Base-by-base conservation (phyloP, 495 filamentous ascomycete genomes). In the Penicillium salamii region DNA sequence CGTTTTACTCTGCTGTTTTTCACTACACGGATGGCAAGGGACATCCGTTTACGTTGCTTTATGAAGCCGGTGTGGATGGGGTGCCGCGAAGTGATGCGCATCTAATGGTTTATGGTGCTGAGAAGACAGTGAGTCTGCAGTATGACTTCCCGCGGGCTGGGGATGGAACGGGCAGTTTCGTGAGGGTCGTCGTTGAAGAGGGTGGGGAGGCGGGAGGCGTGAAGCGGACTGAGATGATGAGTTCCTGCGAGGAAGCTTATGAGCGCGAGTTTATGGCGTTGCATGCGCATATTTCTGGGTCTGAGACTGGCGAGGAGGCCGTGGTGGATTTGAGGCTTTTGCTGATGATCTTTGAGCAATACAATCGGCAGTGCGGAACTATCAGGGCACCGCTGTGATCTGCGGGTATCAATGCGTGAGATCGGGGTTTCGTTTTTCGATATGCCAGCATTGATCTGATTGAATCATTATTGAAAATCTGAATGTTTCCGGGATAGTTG, bases 71-170 rank as follows among this genome's bases (percentile, higher is more conserved):
- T 2, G 69, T 81, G 24, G 70, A 82, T 48, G 54, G 58, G 3
- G 71, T 85, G 2, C 77, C 80, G 5, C 49, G 70, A 0, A 82
- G 81, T 43, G 81, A 85, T 54, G 76, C 81, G 0, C 78, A 80
- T 57, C 42, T 85, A 2, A 74, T 71, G 7, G 64, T 84, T 1
- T 83, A 80, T 50, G 70, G 71, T 3, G 55, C 67, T 35, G 59
- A 59, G 3, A 84, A 83, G 66, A 70, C 68, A 0, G 41, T 73
- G 7, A 67, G 50, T 13, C 56, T 84, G 3, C 40, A 71, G 29
- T 83, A 80, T 54, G 70, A 82, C 28, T 75, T 79, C 1, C 80
- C 79, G 0, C 77, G 74, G 50, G 68, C 77, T 4, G 36, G 50
- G 3, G 40, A 48, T 17, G 39, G 44, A 0, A 72, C 70, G 35